Base-by-base conservation (phyloP, 2,329 filamentous ascomycete species). In the Alternaria panax region DNA sequence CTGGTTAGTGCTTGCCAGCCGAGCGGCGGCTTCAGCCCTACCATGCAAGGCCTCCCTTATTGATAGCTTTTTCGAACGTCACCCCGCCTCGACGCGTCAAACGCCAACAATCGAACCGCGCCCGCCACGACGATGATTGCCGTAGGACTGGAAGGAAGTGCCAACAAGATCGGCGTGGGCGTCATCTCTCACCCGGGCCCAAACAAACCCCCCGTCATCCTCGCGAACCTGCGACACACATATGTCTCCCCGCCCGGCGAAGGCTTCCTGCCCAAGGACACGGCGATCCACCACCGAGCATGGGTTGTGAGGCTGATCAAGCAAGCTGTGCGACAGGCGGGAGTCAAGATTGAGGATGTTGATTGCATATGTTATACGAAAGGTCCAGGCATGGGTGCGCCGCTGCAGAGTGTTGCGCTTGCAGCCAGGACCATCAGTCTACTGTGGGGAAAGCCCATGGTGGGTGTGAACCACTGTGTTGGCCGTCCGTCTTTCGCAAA, bases 381-480 rank as follows among this genome's bases (percentile, higher is more conserved):
- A 75, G 95, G 95, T 0, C 95, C 95, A 0, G 95, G 95, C 0
- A 99, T 99, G 95, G 95, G 95, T 59, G 94, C 92, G 38, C 95
- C 95, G 7, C 84, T 99, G 27, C 91, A 93, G 63, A 89, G 89
- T 62, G 92, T 96, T 14, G 94, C 94, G 30, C 83, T 98, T 34
- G 93, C 89, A 1, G 95, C 93, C 20, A 87, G 95, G 60, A 92
- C 91, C 63, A 82, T 98, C 30, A 85, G 88, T 41, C 81, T 97
- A 59, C 85, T 99, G 16, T 99, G 95, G 95, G 85, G 83, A 53
- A 92, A 92, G 79, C 88, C 91, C n/a, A 83, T 99, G 36, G 90
- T 99, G 3, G 94, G 93, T 24, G 95, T 99, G 25, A 99, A 99
- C 80, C 95, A 99, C 80, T 99, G 95, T 79, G 92, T 99, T 47